A percentile compares a stretch with the other conserved stretches of the same genome.
Evolutionary conservation across 2,329 filamentous ascomycete genomes (phyloP).

Genomic region (Cladosporium sp.): DNA sequence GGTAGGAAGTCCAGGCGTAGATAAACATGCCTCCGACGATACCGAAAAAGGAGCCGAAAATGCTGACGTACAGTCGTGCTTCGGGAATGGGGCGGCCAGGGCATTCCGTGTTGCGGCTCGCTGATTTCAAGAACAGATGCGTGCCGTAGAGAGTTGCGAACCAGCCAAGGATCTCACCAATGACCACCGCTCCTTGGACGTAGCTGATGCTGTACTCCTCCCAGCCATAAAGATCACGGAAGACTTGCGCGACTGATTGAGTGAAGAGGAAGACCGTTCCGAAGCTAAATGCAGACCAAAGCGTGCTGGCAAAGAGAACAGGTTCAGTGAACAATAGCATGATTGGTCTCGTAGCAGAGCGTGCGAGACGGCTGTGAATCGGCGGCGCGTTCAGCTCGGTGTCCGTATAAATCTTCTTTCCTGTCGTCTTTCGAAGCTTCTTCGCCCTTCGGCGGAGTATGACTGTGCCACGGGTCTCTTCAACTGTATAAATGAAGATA

Average conservation of each 20-base stretch:
- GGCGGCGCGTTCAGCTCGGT: constrained; percentile 30
- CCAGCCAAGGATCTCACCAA: constrained; percentile 42
- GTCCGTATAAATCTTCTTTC: constrained; percentile 24
- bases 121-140: constrained; percentile 38
- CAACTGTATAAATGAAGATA: constrained; percentile 35
- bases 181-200: constrained; percentile 40
- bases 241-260: constrained; percentile 42
- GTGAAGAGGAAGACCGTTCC: constrained; percentile 47
- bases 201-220: constrained; percentile 38
- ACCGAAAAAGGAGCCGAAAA: constrained; percentile 40
- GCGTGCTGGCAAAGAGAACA: constrained; percentile 42
- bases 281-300: constrained; percentile 45
- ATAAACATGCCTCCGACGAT: constrained; percentile 45
- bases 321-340: constrained; percentile 45
- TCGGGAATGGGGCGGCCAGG: constrained; percentile 38
- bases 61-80: constrained; percentile 39
- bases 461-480: constrained; percentile 43
- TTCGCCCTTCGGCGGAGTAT: constrained; percentile 38
- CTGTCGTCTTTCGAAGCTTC: constrained; percentile 28
- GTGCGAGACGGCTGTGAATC: constrained; percentile 29
- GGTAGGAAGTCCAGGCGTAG: constrained; percentile 45
- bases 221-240: constrained; percentile 36
- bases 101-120: constrained; percentile 31
- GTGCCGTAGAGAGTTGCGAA: constrained; percentile 29
- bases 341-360: constrained; percentile 27